Conservation (phyloP, 176 grass and related monocot species). For the Carex myosuroides region DNA sequence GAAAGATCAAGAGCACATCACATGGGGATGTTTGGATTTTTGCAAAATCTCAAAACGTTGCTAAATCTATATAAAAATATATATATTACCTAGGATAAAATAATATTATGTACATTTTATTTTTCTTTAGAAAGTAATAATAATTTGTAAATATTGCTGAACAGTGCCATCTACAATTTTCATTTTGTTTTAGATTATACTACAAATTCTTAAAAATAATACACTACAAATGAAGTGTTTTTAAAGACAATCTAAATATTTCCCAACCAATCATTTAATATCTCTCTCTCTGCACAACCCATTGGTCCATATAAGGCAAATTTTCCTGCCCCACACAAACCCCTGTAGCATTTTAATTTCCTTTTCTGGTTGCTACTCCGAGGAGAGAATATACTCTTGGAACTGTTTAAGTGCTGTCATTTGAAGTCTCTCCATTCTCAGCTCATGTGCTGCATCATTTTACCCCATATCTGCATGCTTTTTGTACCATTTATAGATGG, state of each 20-base stretch:
- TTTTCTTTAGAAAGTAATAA: not conserved
- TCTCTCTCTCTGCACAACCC: not conserved
- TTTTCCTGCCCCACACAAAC: not conserved
- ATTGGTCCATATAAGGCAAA: not conserved
- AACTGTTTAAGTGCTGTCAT: not conserved
- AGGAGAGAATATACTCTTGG: not conserved
- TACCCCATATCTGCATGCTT: not conserved
- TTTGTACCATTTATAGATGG: not conserved
- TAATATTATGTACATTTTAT: not conserved
- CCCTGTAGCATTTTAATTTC: not conserved
- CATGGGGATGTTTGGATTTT: conserved; percentile 7
- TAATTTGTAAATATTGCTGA: no score
- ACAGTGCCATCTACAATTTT: not conserved
- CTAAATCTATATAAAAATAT: not conserved
- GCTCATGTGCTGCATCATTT: conserved; percentile 7
- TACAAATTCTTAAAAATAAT: no score
- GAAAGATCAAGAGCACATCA: not conserved
- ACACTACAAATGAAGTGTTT: no score
- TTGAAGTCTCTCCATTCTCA: not conserved
- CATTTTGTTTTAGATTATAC: no score
- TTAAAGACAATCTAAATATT: not conserved
- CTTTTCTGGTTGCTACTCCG: not conserved
- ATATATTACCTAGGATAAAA: not conserved
- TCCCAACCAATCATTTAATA: not conserved
- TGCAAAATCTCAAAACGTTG: not conserved